Base-by-base conservation (phyloP, 257 asterid species). In the Plantago major region DNA sequence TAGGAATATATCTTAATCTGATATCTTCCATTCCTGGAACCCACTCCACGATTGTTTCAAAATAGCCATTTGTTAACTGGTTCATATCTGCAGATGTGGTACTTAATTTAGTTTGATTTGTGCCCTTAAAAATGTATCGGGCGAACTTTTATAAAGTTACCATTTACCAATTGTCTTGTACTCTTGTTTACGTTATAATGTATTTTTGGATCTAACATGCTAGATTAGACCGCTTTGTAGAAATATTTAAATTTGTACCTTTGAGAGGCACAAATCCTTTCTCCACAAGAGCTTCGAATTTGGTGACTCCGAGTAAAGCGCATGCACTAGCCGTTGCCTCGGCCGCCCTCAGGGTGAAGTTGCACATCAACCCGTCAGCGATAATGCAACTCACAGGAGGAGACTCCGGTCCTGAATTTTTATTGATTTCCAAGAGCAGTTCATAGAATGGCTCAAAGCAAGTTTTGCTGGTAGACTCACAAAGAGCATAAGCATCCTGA, bases 321-420 rank as follows among this genome's bases (percentile, higher is more conserved):
- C 73, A 73, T 0, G 76, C 86, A 46, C 79, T 65, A 0, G 66
- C 3, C 0, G 84, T 60, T 49, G 49, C 40, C 53, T 55, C 61
- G 1, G 83, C 88, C 48, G 82, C 88, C 40, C 48, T n/a, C 19
- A 79, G 12, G 0, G 81, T 64, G 46, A 79, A 76, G 60, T 52
- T 62, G 26, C 26, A 22, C 88, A 82, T 76, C 12, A 9, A 64
- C 9, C 66, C 82, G 55, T 82, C 88, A 14, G 74, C 42, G 3
- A 78, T 71, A 18, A 81, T 74, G 63, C 84, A 78, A 17, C 73
- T 73, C 64, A 78, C 84, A 22, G 26, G 26, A 22, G 26, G 26
- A 22, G 26, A 22, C 26, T 22, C 26, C 26, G 26, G 26, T 22
- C 26, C 26, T 22, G 26, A 22, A 1, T 22, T n/a, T 37, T 52